Conservation (phyloP, 208 protist species). For the Balamuthia mandrillaris region DNA sequence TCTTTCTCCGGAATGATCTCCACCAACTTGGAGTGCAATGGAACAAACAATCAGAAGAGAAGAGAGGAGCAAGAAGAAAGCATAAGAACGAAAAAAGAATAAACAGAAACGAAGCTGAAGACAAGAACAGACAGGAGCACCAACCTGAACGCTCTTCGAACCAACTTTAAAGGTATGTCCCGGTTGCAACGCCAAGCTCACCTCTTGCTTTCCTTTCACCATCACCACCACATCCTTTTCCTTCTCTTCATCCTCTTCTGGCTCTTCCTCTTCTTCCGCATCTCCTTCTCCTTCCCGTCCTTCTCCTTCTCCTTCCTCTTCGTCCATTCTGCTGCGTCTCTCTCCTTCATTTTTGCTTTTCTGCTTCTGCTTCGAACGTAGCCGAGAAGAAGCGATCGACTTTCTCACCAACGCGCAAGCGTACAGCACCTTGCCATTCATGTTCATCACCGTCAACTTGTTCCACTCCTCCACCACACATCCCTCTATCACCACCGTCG, state of each 20-base stretch:
- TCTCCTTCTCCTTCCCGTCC: too few relatives aligned
- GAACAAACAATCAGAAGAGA: background rate
- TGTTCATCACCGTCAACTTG: background rate
- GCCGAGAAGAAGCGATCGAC: background rate
- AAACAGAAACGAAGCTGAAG: background rate
- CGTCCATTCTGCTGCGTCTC: too few relatives aligned
- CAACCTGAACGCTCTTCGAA: slow-evolving; percentile 1
- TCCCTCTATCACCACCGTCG: too few relatives aligned
- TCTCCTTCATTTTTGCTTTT: too few relatives aligned
- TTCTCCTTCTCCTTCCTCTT: too few relatives aligned
- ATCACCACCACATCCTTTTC: background rate
- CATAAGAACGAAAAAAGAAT: background rate
- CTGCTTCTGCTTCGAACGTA: too few relatives aligned
- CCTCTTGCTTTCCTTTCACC: background rate
- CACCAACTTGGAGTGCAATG: background rate
- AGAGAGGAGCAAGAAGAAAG: background rate
- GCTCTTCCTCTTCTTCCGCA: too few relatives aligned
- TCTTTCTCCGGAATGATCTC: background rate
- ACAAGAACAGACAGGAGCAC: background rate
- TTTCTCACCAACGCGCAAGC: background rate
- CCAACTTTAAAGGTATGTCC: background rate
- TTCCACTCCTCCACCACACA: background rate
- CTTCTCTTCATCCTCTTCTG: too few relatives aligned
- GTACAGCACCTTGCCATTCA: slow-evolving; percentile 10
- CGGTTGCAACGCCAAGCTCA: background rate